Evolutionary conservation across 148 eudicot genomes (phyloP).

Genomic region (Camellia sinensis): DNA sequence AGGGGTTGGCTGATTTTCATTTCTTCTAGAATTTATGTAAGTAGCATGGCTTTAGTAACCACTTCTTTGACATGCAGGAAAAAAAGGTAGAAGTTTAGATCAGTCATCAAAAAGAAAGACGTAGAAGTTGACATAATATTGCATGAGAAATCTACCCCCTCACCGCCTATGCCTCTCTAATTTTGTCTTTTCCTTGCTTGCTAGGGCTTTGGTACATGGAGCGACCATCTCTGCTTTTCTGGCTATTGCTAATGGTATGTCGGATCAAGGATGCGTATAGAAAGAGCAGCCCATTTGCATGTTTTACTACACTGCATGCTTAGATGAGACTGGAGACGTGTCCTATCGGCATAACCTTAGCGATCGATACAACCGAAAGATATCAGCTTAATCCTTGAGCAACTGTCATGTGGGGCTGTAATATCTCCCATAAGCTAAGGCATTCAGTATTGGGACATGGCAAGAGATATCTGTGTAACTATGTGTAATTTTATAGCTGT

Average conservation of each 20-base stretch:
- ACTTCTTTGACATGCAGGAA: too few relatives aligned
- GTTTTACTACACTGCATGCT: background rate
- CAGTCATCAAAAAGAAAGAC: too few relatives aligned
- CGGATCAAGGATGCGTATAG: conserved; percentile 90
- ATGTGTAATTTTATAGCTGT: background rate
- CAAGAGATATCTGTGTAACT: background rate
- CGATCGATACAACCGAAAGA: too few relatives aligned
- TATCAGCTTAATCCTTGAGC: conserved; percentile 9
- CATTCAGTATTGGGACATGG: background rate
- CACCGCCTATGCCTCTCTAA: background rate
- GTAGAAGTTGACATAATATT: too few relatives aligned
- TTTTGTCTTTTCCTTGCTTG: conserved; percentile 12
- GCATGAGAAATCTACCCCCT: background rate
- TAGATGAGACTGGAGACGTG: background rate
- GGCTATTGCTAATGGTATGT: conserved; percentile 72
- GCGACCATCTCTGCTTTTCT: conserved; percentile 84
- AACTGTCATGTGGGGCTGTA: background rate
- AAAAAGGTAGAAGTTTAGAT: too few relatives aligned
- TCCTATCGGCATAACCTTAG: background rate
- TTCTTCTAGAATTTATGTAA: too few relatives aligned
- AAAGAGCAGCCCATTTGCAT: background rate
- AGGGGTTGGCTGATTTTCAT: too few relatives aligned
- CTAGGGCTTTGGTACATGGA: conserved; percentile 83
- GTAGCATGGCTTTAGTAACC: too few relatives aligned
- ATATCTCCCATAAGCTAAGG: background rate